Evolutionary conservation across 2,329 filamentous ascomycete genomes (phyloP).

Genomic region (Trichoderma gracile): DNA sequence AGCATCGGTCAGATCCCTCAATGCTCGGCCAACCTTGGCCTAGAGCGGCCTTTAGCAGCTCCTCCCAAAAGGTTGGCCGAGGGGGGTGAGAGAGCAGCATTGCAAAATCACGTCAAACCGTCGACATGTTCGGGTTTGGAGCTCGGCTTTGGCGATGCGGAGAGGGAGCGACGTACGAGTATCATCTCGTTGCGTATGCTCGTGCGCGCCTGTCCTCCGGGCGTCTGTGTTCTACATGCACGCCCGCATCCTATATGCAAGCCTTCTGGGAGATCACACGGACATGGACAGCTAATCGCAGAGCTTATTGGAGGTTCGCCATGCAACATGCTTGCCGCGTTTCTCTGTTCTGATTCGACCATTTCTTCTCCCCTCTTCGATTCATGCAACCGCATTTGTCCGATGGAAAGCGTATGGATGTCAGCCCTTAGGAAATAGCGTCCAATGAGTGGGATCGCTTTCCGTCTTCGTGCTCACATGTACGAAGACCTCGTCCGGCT

Average conservation of each 20-base stretch:
- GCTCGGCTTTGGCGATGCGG: not conserved
- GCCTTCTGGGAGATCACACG: slow-evolving; percentile 15
- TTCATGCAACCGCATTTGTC: not conserved
- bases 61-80: slow-evolving; percentile 22
- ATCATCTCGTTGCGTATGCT: not conserved
- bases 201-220: slow-evolving; percentile 7
- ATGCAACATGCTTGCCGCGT: not conserved
- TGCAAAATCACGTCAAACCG: not conserved
- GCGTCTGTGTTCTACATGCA: slow-evolving; percentile 6
- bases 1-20: slow-evolving; percentile 25
- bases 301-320: slow-evolving; percentile 3
- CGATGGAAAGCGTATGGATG: not conserved
- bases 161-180: no score
- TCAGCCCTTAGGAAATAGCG: not conserved
- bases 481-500: not conserved
- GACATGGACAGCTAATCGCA: slow-evolving; percentile 6
- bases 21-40: slow-evolving; percentile 24
- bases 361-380: not conserved
- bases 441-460: not conserved
- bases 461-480: not conserved
- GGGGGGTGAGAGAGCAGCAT: not conserved
- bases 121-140: slow-evolving; percentile 11
- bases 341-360: not conserved
- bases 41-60: slow-evolving; percentile 18
- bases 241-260: slow-evolving; percentile 19